Conservation (phyloP, 805 yeast genomes). For the Clavispora fructus region DNA sequence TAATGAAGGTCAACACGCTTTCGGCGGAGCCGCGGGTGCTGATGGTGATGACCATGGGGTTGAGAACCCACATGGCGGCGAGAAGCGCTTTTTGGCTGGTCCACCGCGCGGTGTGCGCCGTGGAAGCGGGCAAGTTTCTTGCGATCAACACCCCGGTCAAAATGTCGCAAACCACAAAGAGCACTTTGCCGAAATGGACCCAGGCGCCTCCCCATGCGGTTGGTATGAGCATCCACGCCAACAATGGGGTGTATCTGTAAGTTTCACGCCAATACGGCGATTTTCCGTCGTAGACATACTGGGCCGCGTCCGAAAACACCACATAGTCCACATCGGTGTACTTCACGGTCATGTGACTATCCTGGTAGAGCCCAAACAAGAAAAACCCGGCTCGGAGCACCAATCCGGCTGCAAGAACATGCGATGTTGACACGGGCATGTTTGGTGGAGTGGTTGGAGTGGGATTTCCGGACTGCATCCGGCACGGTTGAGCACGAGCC, state of each 20-base stretch:
- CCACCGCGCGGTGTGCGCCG: constrained; percentile 6
- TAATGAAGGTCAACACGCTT: constrained; percentile 75
- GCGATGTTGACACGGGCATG: background rate
- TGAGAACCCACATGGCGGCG: constrained; percentile 74
- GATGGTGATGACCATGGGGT: constrained; percentile 93
- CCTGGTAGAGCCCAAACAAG: constrained; percentile 81
- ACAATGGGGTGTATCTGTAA: constrained; percentile 86
- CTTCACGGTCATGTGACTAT: constrained; percentile 66
- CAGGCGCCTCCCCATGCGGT: constrained; percentile 42
- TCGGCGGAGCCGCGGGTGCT: constrained; percentile 93
- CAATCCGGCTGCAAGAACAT: background rate
- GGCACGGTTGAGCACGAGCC: background rate
- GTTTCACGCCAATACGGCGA: constrained; percentile 87
- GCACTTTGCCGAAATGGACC: constrained; percentile 66
- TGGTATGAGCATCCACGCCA: constrained; percentile 80
- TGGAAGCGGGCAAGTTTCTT: constrained; percentile 1
- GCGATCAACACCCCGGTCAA: constrained; percentile 62
- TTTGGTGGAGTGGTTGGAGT: background rate
- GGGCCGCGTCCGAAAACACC: constrained; percentile 91
- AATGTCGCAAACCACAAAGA: constrained; percentile 75
- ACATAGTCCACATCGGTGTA: constrained; percentile 93
- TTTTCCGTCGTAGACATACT: constrained; percentile 49
- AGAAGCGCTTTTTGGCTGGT: constrained; percentile 33
- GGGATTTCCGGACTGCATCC: background rate
- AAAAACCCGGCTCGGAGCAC: constrained; percentile 58